These are phyloP conservation scores for Zea mays DNA, from an alignment of 176 grass and related monocot species.

Conservation along the genomic window DNA sequence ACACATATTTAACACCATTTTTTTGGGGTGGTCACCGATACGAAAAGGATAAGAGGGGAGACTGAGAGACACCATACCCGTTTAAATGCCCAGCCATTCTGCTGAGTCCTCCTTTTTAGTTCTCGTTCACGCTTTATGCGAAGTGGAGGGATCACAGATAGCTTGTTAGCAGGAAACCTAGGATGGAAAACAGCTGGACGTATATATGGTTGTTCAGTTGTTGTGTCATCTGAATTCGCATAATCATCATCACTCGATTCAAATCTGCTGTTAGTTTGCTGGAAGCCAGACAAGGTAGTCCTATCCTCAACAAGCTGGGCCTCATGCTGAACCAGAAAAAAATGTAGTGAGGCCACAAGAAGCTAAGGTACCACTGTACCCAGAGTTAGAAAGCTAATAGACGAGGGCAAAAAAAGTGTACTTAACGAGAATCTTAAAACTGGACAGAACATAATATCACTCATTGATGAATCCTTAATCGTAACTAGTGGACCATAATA, in stretches of 20 bases:
- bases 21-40: not conserved
- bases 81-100: conserved; percentile 80
- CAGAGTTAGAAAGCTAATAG: conserved; percentile 10
- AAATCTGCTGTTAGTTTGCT: conserved; percentile 68
- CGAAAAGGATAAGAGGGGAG: not conserved
- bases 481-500: conserved; percentile 11
- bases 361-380: conserved; percentile 26
- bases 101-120: conserved; percentile 57
- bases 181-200: conserved; percentile 50
- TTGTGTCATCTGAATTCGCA: conserved; percentile 70
- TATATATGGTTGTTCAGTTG: conserved; percentile 56
- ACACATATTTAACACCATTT: not conserved
- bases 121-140: conserved; percentile 68
- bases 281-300: conserved; percentile 65
- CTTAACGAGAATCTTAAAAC: not conserved
- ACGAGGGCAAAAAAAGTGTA: conserved; percentile 9
- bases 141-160: conserved; percentile 57
- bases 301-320: conserved; percentile 86
- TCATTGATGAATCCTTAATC: conserved; percentile 15
- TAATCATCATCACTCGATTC: conserved; percentile 94
- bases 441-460: conserved; percentile 1
- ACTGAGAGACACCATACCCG: conserved; percentile 51
- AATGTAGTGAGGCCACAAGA: conserved; percentile 4
- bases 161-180: conserved; percentile 51
- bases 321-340: conserved; percentile 60